A percentile compares a stretch with the other conserved stretches of the same genome.
Evolutionary conservation across 345 rosid genomes (phyloP).

Genomic region (Camelina neglecta): DNA sequence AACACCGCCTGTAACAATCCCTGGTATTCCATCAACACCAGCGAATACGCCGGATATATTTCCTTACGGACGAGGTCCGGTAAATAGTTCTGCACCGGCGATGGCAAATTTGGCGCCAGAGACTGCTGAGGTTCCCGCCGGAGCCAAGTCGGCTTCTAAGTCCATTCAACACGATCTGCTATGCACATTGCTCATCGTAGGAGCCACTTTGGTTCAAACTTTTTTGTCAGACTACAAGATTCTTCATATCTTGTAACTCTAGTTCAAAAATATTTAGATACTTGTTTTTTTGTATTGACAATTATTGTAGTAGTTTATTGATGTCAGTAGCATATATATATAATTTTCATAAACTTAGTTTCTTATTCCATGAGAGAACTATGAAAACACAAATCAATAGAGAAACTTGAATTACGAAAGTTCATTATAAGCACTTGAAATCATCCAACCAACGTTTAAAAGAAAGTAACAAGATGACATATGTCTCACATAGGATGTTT

Average conservation of each 20-base stretch:
- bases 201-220: constrained; percentile 4
- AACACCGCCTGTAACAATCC: constrained; percentile 45
- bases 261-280: background rate
- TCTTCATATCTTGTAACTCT: background rate
- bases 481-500: background rate
- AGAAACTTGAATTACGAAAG: background rate
- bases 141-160: constrained; percentile 51
- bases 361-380: background rate
- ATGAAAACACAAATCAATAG: background rate
- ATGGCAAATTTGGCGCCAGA: constrained; percentile 45
- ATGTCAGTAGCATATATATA: background rate
- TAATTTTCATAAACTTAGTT: background rate
- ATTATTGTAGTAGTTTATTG: background rate
- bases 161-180: constrained; percentile 38
- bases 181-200: constrained; percentile 43
- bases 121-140: constrained; percentile 42
- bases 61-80: constrained; percentile 58
- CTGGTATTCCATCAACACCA: constrained; percentile 56
- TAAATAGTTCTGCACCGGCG: constrained; percentile 33
- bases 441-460: background rate
- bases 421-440: background rate
- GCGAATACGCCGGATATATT: constrained; percentile 54
- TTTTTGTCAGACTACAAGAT: background rate
- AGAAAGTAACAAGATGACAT: background rate
- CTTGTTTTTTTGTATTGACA: background rate